phyloP scores from a whole-genome alignment of 1,139 yeast species.

The Saccharomyces hybrid region DNA sequence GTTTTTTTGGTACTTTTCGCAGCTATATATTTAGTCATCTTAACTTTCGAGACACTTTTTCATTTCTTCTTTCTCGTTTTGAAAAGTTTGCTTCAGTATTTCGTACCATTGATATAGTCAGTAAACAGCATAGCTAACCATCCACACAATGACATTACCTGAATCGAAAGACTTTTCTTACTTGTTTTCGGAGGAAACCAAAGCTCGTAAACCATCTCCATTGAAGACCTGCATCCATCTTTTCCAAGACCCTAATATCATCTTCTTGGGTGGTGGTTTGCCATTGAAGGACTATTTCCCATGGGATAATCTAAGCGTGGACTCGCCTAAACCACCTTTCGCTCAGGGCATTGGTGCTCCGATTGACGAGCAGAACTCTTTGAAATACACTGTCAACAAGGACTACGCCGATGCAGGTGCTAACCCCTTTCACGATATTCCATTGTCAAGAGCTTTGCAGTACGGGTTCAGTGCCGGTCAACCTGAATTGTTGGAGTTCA shows the following conservation, averaged over 20 bases:
- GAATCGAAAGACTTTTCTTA: conserved; percentile 66
- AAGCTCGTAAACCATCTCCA: conserved; percentile 68
- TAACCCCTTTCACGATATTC: conserved; percentile 50
- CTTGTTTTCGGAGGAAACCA: conserved; percentile 71
- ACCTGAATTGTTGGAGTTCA: conserved; percentile 55
- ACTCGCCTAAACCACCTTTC: conserved; percentile 74
- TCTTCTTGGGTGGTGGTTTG: conserved; percentile 92
- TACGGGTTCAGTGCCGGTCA: conserved; percentile 84
- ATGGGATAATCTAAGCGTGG: conserved; percentile 63
- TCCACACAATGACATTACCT: conserved; percentile 24
- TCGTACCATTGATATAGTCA: neutral
- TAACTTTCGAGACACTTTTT: no score
- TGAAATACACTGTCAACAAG: conserved; percentile 38
- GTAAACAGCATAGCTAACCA: neutral
- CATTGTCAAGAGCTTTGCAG: conserved; percentile 79
- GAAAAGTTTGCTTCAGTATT: no score
- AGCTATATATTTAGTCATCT: no score
- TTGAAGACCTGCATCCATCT: conserved; percentile 79
- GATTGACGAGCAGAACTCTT: conserved; percentile 37
- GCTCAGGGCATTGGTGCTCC: conserved; percentile 66
- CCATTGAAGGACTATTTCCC: conserved; percentile 91
- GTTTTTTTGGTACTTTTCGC: no score
- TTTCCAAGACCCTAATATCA: conserved; percentile 63
- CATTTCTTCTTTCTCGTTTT: no score
- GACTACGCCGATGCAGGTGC: conserved; percentile 26